A percentile compares a stretch with the other conserved stretches of the same genome.
phyloP scores from a whole-genome alignment of 768 basidiomycete genomes.

The Lactarius sp. region DNA sequence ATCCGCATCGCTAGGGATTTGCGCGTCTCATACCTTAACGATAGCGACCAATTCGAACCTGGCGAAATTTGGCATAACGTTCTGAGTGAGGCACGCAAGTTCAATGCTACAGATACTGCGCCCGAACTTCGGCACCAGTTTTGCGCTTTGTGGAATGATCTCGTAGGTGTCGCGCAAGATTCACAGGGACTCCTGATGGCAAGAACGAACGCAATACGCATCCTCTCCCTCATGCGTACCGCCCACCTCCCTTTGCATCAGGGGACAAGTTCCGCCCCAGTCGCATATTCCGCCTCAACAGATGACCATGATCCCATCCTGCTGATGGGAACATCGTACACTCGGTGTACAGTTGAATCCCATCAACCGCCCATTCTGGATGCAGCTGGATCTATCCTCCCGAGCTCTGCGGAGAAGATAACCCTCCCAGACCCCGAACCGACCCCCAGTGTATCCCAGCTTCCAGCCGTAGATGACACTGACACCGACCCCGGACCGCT shows the following conservation, averaged over 20 bases:
- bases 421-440: no score
- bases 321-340: no score
- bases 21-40: background rate
- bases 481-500: no score
- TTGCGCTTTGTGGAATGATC: slow-evolving; percentile 11
- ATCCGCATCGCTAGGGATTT: background rate
- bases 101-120: background rate
- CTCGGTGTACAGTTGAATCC: no score
- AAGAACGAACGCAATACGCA: slow-evolving; percentile 1
- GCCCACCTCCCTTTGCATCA: slow-evolving; percentile 1
- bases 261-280: no score
- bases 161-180: background rate
- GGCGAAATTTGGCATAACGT: background rate
- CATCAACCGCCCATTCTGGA: no score
- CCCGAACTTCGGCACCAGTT: background rate
- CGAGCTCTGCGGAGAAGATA: no score
- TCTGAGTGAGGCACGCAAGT: background rate
- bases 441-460: no score
- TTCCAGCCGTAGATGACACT: no score
- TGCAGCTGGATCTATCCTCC: no score
- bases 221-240: slow-evolving; percentile 1
- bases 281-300: no score
- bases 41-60: background rate
- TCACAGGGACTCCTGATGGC: background rate
- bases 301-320: no score